Evolutionary conservation across 2,329 filamentous ascomycete genomes (phyloP).

Genomic region (Pyrenochaeta sp.): DNA sequence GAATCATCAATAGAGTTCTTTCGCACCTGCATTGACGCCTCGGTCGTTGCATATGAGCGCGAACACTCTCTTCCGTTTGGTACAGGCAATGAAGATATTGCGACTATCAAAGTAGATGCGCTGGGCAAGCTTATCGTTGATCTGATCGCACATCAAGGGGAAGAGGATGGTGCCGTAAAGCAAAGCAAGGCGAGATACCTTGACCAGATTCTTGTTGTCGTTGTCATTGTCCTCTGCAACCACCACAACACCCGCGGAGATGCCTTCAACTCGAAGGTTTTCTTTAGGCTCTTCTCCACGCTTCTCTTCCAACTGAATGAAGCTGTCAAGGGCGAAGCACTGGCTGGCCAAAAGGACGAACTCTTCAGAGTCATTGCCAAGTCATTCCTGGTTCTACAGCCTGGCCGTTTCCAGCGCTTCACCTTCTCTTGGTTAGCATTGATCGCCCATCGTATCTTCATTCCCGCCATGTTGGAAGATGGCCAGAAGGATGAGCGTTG

Average conservation of each 20-base stretch:
- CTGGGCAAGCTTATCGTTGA: conserved; percentile 80
- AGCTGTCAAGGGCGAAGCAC: conserved; percentile 56
- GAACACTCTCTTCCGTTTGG: conserved; percentile 65
- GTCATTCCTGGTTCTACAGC: conserved; percentile 76
- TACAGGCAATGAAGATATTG: conserved; percentile 64
- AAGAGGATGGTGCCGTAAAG: conserved; percentile 64
- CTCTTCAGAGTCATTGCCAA: conserved; percentile 76
- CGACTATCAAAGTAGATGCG: conserved; percentile 75
- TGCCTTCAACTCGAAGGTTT: conserved; percentile 84
- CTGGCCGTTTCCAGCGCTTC: conserved; percentile 80
- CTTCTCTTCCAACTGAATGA: conserved; percentile 78
- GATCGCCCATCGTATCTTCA: conserved; percentile 82
- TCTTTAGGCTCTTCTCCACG: conserved; percentile 87
- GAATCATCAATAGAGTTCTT: conserved; percentile 83
- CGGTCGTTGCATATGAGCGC: conserved; percentile 79
- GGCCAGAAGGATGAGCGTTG: conserved; percentile 69
- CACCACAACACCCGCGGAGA: conserved; percentile 84
- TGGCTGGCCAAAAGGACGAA: conserved; percentile 65
- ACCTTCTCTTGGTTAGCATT: conserved; percentile 84
- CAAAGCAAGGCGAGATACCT: conserved; percentile 74
- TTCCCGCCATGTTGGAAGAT: conserved; percentile 77
- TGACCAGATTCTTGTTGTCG: conserved; percentile 78
- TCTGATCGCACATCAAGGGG: conserved; percentile 75
- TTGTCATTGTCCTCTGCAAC: conserved; percentile 81
- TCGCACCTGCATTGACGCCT: conserved; percentile 79